Base-by-base conservation (phyloP, 169 alveolate species). In the Eimeria necatrix region DNA sequence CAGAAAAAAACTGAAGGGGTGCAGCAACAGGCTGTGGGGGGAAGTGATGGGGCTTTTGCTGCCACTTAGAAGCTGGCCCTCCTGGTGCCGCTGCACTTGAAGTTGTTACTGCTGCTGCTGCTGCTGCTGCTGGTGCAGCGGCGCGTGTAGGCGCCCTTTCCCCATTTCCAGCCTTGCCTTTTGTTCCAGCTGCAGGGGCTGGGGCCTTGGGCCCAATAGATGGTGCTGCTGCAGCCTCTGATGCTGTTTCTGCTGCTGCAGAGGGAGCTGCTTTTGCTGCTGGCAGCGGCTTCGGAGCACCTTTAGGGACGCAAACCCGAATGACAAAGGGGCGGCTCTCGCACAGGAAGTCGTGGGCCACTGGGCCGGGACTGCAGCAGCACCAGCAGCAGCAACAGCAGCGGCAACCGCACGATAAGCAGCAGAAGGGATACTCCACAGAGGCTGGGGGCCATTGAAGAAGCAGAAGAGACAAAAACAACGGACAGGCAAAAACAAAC, bases 381-480 rank as follows among this genome's bases (percentile, higher is more conserved):
- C 68, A 80, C 41, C 70, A 49, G 89, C 89, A 80, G 89, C 70
- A 80, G 48, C 71, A 80, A 52, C 64, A 80, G 89, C 88, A 78
- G 88, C 88, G 26, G 70, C 88, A 78, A 68, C 71, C 12, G 51
- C 46, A 51, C 48, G 7, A 80, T 26, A 41, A 49, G 22, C 46
- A 80, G 70, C 85, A 74, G 83, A 71, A 7, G 83, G 24, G 83
- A 8, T 5, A 14, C 10, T 20, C 52, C 12, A 14, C 48, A 32
- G 83, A 71, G 56, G 16, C 85, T 5, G 56, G 9, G 41, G 41
- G 41, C 41, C 41, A 32, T 32, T 32, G 85, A 74, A 20, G 24
- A 12, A 46, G 14, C 9, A 41, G 60, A 74, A 12, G 49, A 32
- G 18, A 74, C 22, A 74, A 12, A 74, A 46, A 0, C 24, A 74